phyloP scores from a whole-genome alignment of 345 rosid species.

The Camelina laxa region DNA sequence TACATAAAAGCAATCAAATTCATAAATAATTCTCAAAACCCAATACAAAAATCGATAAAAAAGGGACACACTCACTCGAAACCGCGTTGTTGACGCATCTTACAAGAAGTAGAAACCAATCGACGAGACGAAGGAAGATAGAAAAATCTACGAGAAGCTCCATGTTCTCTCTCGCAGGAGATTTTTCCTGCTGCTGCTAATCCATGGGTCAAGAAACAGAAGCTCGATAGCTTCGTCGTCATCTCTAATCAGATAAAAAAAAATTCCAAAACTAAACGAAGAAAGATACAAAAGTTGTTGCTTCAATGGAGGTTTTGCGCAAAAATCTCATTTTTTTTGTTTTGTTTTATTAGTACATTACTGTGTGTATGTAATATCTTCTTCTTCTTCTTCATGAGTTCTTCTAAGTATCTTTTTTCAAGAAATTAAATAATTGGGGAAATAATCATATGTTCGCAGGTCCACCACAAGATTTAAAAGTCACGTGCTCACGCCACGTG shows the following conservation, averaged over 20 bases:
- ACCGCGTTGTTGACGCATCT: conserved; percentile 65
- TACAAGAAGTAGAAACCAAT: conserved; percentile 68
- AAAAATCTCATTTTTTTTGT: neutral
- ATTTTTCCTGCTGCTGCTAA: conserved; percentile 35
- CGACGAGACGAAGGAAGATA: conserved; percentile 50
- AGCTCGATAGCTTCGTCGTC: conserved; percentile 65
- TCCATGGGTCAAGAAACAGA: conserved; percentile 54
- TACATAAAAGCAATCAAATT: conserved; percentile 1
- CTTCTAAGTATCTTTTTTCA: conserved; percentile 3
- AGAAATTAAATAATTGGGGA: neutral
- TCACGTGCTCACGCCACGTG: conserved; percentile 39
- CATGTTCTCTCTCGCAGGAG: conserved; percentile 35
- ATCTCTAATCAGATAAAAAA: conserved; percentile 27
- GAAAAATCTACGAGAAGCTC: conserved; percentile 44
- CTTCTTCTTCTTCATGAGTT: conserved; percentile 36
- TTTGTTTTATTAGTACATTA: neutral
- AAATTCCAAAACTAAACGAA: neutral
- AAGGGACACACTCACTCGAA: conserved; percentile 51
- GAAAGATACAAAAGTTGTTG: conserved; percentile 25
- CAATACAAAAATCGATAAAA: neutral
- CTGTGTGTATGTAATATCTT: conserved; percentile 16
- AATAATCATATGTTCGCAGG: conserved; percentile 11
- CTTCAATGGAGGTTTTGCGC: conserved; percentile 38
- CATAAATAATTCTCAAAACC: neutral
- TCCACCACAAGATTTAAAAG: conserved; percentile 32